A percentile compares a stretch with the other conserved stretches of the same genome.
Conservation (phyloP, 1,139 yeast species). For the Candida albicans region DNA sequence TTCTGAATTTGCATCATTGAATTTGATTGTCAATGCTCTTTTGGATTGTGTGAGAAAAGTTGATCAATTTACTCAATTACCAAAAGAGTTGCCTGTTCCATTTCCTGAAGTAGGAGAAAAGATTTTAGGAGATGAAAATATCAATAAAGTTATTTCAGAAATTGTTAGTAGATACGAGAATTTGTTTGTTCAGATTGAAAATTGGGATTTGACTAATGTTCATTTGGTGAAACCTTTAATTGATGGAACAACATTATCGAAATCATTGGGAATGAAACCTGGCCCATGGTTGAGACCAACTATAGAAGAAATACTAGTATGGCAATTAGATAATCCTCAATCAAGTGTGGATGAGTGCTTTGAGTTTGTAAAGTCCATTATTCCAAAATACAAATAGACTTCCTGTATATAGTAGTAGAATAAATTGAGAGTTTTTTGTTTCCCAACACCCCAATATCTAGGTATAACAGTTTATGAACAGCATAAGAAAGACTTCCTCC, state of each 20-base stretch:
- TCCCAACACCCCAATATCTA: too few species aligned
- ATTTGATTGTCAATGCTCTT: constrained; percentile 33
- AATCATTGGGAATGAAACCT: constrained; percentile 56
- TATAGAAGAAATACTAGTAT: constrained; percentile 54
- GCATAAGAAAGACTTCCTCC: too few species aligned
- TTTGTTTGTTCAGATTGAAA: constrained; percentile 28
- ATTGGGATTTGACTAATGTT: constrained; percentile 38
- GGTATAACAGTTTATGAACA: too few species aligned
- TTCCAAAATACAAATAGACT: constrained; percentile 8
- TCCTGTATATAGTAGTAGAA: background rate
- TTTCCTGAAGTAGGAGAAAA: constrained; percentile 8
- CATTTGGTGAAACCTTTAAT: constrained; percentile 53
- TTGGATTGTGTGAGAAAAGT: constrained; percentile 21
- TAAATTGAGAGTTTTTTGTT: too few species aligned
- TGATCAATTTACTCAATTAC: constrained; percentile 2
- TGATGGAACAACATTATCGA: constrained; percentile 68
- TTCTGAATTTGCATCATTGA: constrained; percentile 52
- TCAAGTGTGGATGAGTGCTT: constrained; percentile 55
- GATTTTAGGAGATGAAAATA: constrained; percentile 5
- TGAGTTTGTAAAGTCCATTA: constrained; percentile 36
- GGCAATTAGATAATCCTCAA: constrained; percentile 76
- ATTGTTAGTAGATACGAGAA: constrained; percentile 30
- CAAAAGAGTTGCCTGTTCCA: constrained; percentile 14
- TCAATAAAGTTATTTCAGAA: constrained; percentile 7
- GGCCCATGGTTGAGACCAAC: constrained; percentile 81